Conservation (phyloP, 1,284 basidiomycete species). For the Limonomyces culmigenus region DNA sequence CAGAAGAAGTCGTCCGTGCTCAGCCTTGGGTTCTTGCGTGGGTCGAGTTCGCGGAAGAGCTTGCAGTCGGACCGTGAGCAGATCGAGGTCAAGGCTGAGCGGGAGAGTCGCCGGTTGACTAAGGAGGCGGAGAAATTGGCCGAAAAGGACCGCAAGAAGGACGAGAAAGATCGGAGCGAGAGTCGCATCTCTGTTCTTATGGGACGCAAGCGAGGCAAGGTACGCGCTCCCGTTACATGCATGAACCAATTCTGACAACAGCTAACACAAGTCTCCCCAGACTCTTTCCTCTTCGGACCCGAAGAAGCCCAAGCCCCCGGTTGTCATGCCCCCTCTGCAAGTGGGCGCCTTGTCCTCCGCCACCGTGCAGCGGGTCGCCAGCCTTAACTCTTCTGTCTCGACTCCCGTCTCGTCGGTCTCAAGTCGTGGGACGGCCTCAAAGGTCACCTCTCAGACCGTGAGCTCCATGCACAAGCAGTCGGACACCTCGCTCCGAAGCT, state of each 20-base stretch:
- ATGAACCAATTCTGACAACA: slow-evolving; percentile 6
- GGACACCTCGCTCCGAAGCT: slow-evolving; percentile 53
- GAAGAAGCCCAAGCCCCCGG: slow-evolving; percentile 45
- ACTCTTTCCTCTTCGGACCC: slow-evolving; percentile 75
- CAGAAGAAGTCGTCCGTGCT: slow-evolving; percentile 66
- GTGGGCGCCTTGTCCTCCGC: slow-evolving; percentile 64
- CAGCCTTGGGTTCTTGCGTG: slow-evolving; percentile 66
- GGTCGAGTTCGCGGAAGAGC: slow-evolving; percentile 67
- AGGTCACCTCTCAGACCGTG: slow-evolving; percentile 54
- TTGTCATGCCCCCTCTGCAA: slow-evolving; percentile 72
- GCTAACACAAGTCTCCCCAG: too few species aligned
- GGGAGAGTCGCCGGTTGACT: slow-evolving; percentile 24
- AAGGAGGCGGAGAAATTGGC: slow-evolving; percentile 19
- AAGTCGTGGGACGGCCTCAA: slow-evolving; percentile 24
- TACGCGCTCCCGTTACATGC: slow-evolving; percentile 18
- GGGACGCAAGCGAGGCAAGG: slow-evolving; percentile 86
- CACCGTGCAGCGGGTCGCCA: slow-evolving; percentile 67
- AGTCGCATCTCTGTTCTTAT: slow-evolving; percentile 78
- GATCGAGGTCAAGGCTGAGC: slow-evolving; percentile 32
- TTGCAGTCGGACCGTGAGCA: slow-evolving; percentile 42
- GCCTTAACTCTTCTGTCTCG: slow-evolving; percentile 40
- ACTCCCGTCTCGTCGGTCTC: slow-evolving; percentile 24
- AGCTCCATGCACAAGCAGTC: slow-evolving; percentile 73
- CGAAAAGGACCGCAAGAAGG: slow-evolving; percentile 55
- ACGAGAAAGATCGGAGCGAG: slow-evolving; percentile 69